Evolutionary conservation across 2,329 filamentous ascomycete genomes (phyloP).

Genomic region (Xylariaceae sp.): DNA sequence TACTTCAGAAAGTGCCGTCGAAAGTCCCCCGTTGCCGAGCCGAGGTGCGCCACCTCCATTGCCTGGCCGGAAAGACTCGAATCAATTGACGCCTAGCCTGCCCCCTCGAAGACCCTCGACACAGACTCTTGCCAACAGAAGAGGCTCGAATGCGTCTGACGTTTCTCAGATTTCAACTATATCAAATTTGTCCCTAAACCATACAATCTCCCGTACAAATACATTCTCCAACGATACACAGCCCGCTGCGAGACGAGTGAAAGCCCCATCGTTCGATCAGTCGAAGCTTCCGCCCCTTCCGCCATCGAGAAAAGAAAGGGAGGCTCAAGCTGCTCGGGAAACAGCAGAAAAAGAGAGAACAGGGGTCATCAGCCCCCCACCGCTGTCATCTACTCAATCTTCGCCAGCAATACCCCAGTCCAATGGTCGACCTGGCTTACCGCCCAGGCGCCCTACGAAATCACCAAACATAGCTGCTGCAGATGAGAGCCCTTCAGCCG

Average conservation of each 20-base stretch:
- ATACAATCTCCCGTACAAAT: conserved; percentile 44
- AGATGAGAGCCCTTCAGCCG: conserved; percentile 18
- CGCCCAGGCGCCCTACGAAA: conserved; percentile 45
- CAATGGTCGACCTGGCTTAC: conserved; percentile 36
- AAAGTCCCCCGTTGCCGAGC: conserved; percentile 23
- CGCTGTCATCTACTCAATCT: conserved; percentile 33
- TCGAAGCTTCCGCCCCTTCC: conserved; percentile 56
- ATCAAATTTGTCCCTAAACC: conserved; percentile 48
- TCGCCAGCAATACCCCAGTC: conserved; percentile 31
- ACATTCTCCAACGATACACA: conserved; percentile 38
- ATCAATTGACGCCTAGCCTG: conserved; percentile 38
- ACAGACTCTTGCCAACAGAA: conserved; percentile 39
- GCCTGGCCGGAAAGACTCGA: conserved; percentile 33
- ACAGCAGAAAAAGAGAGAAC: conserved; percentile 27
- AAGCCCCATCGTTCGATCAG: conserved; percentile 53
- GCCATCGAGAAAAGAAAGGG: conserved; percentile 49
- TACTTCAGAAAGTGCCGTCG: conserved; percentile 19
- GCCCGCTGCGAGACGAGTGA: conserved; percentile 36
- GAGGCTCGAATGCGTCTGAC: conserved; percentile 56
- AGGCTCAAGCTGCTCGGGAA: conserved; percentile 38
- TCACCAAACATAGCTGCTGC: conserved; percentile 22
- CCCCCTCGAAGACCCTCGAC: conserved; percentile 46
- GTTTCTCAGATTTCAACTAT: conserved; percentile 49
- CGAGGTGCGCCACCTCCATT: conserved; percentile 32
- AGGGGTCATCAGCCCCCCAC: conserved; percentile 26